These are phyloP conservation scores for Nadsonia starkeyi-henricii DNA, from an alignment of 1,139 yeast species.

Conservation along the genomic window DNA sequence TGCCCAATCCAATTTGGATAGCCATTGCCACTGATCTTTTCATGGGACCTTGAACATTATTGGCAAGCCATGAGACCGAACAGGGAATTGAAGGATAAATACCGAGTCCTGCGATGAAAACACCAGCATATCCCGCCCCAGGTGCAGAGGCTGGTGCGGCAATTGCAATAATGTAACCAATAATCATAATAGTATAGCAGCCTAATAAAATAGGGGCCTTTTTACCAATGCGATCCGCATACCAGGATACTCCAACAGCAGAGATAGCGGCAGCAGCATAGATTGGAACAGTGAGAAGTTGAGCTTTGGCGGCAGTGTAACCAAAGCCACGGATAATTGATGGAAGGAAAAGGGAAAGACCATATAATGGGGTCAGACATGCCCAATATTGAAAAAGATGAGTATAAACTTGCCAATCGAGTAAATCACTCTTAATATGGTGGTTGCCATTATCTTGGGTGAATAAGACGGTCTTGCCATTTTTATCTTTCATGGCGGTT, in stretches of 20 bases:
- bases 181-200: constrained; percentile 18
- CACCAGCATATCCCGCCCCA: constrained; percentile 22
- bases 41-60: constrained; percentile 25
- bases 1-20: constrained; percentile 29
- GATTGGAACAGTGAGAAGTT: constrained; percentile 23
- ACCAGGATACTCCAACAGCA: constrained; percentile 21
- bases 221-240: constrained; percentile 21
- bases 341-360: constrained; percentile 3
- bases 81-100: constrained; percentile 26
- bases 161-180: constrained; percentile 25
- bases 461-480: constrained; percentile 2
- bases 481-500: constrained; percentile 4
- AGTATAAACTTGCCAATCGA: constrained; percentile 21
- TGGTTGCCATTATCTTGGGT: constrained; percentile 8
- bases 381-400: constrained; percentile 10
- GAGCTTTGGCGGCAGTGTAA: constrained; percentile 5
- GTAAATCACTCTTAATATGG: constrained; percentile 18
- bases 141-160: constrained; percentile 9
- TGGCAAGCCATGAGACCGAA: constrained; percentile 28
- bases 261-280: constrained; percentile 24
- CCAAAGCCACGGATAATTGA: constrained; percentile 3
- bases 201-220: constrained; percentile 25
- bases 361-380: constrained; percentile 6
- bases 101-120: constrained; percentile 25
- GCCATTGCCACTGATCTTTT: constrained; percentile 31